Evolutionary conservation across 2,329 filamentous ascomycete genomes (phyloP).

Genomic region (Epichloe brachyelytri): DNA sequence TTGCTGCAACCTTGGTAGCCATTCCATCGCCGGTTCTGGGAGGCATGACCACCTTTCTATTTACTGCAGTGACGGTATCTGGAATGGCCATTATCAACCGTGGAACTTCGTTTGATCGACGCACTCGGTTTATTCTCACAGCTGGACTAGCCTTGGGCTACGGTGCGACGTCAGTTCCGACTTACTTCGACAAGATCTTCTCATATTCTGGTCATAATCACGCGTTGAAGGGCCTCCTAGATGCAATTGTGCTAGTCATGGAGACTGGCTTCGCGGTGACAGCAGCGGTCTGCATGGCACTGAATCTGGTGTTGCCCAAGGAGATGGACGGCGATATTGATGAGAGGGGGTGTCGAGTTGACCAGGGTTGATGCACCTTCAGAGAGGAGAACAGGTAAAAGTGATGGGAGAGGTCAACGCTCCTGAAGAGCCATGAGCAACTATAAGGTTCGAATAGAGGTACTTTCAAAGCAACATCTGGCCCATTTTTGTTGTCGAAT

Average conservation of each 20-base stretch:
- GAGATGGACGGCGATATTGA: conserved; percentile 49
- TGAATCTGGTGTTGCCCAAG: conserved; percentile 62
- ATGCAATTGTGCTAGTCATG: conserved; percentile 61
- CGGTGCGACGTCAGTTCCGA: conserved; percentile 52
- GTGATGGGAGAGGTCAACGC: background rate
- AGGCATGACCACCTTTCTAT: conserved; percentile 37
- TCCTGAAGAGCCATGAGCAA: background rate
- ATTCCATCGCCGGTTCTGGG: conserved; percentile 42
- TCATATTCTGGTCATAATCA: conserved; percentile 57
- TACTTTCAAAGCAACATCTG: no score
- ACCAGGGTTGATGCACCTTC: background rate
- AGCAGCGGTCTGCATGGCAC: conserved; percentile 55
- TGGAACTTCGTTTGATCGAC: conserved; percentile 58
- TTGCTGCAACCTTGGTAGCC: conserved; percentile 65
- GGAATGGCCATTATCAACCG: conserved; percentile 65
- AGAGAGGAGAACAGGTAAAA: background rate
- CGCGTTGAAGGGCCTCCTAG: conserved; percentile 57
- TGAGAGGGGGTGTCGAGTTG: conserved; percentile 3
- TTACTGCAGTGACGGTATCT: conserved; percentile 62
- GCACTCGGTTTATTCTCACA: conserved; percentile 72
- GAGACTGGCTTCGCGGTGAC: conserved; percentile 65
- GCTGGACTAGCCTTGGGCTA: conserved; percentile 62
- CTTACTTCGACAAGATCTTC: conserved; percentile 59
- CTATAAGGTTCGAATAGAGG: no score
- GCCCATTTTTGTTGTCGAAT: no score